Base-by-base conservation (phyloP, 2,329 filamentous ascomycete genomes). In the Ramularia endophylla region DNA sequence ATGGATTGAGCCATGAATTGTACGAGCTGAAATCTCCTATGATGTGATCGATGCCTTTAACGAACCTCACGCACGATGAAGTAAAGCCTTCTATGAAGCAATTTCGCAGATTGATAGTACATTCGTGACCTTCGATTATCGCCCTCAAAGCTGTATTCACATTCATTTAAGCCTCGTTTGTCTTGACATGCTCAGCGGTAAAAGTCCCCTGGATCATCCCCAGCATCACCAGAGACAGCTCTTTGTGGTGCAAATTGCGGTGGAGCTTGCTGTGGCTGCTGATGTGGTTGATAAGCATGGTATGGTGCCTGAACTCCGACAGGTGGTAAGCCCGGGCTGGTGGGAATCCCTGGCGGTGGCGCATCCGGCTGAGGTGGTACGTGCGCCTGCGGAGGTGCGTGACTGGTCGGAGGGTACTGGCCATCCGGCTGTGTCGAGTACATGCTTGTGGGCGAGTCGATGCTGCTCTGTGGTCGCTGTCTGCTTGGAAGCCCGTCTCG, bases 141-240 rank as follows among this genome's bases (percentile, higher is more conserved):
- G n/a, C n/a, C n/a, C n/a, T n/a, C n/a, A n/a, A n/a, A n/a, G n/a
- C n/a, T n/a, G n/a, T n/a, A n/a, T n/a, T n/a, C n/a, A n/a, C n/a
- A n/a, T n/a, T n/a, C n/a, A n/a, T n/a, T n/a, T n/a, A n/a, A n/a
- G n/a, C n/a, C n/a, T n/a, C n/a, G n/a, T n/a, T n/a, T n/a, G n/a
- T n/a, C n/a, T n/a, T n/a, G n/a, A n/a, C 37, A 17, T 18, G 36
- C 38, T 51, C 30, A 62, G 39, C 61, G 47, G 49, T 63, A 63
- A 41, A 56, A 63, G 37, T 62, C 61, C 18, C 57, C 59, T 32
- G 59, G 59, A 54, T 65, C 62, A 32, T 46, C 56, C n/a, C 49
- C 49, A 28, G 44, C 42, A 16, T 51, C 47, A n/a, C 50, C 41
- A 18, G 46, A 44, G 5, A 41, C 41, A 35, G 44, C 31, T 27